Conservation (phyloP, 2,329 filamentous ascomycete species). For the Pseudocercospora cruenta region DNA sequence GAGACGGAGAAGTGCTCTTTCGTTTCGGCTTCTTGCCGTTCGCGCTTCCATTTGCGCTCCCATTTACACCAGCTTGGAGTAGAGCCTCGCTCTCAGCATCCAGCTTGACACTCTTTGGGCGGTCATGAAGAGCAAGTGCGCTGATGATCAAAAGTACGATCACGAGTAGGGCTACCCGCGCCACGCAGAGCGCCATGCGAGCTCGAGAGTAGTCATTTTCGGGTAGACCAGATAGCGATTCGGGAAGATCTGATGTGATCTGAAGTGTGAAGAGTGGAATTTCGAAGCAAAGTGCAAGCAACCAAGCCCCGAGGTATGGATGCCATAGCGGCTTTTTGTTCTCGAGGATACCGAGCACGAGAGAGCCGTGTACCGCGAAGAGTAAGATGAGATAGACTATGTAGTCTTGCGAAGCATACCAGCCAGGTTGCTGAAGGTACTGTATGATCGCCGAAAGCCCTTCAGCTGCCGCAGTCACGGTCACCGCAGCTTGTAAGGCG, state of each 20-base stretch:
- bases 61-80: conserved; percentile 18
- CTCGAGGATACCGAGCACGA: conserved; percentile 32
- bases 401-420: conserved; percentile 29
- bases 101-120: conserved; percentile 19
- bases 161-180: conserved; percentile 24
- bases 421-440: conserved; percentile 18
- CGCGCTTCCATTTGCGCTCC: not conserved
- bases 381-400: conserved; percentile 30
- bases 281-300: conserved; percentile 31
- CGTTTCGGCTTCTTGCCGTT: conserved; percentile 26
- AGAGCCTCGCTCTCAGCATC: conserved; percentile 33
- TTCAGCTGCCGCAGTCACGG: conserved; percentile 28
- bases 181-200: conserved; percentile 22
- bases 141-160: conserved; percentile 18
- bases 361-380: conserved; percentile 27
- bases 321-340: conserved; percentile 35
- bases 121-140: conserved; percentile 24
- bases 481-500: conserved; percentile 22
- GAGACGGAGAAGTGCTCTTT: not conserved
- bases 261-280: conserved; percentile 28
- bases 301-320: conserved; percentile 35
- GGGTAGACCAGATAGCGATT: conserved; percentile 9
- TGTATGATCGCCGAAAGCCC: conserved; percentile 26
- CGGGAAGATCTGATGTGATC: not conserved
- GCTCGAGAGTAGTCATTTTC: conserved; percentile 19